phyloP scores from a whole-genome alignment of 2,329 filamentous ascomycete genomes.

The Sporothrix curviconia region DNA sequence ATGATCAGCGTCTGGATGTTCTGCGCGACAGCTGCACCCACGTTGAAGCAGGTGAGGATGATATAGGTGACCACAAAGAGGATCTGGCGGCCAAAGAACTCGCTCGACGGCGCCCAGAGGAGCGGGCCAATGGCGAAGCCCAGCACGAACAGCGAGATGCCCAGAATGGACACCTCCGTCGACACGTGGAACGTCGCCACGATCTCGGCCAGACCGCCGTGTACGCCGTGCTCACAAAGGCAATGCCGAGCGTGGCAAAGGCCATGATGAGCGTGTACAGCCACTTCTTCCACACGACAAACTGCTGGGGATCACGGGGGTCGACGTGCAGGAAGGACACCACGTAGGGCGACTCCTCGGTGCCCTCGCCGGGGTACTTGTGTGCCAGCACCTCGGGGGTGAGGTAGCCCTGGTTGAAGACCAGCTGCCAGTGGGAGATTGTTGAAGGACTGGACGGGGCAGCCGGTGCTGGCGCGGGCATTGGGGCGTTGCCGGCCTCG shows the following conservation, averaged over 20 bases:
- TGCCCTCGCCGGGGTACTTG: constrained; percentile 55
- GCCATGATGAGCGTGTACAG: constrained; percentile 56
- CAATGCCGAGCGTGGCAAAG: constrained; percentile 59
- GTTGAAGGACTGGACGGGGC: constrained; percentile 14
- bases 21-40: constrained; percentile 49
- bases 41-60: constrained; percentile 54
- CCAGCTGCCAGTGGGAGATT: constrained; percentile 43
- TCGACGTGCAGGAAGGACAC: constrained; percentile 61
- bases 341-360: constrained; percentile 58
- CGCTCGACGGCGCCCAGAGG: constrained; percentile 52
- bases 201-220: constrained; percentile 51
- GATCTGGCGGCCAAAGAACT: constrained; percentile 53
- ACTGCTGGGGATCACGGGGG: constrained; percentile 59
- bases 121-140: constrained; percentile 51
- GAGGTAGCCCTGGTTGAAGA: constrained; percentile 53
- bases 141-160: constrained; percentile 55
- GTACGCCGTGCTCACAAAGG: constrained; percentile 64
- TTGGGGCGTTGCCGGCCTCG: not conserved
- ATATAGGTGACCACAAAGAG: constrained; percentile 54
- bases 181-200: constrained; percentile 47
- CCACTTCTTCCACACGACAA: constrained; percentile 56
- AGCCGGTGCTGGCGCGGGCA: not conserved
- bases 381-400: constrained; percentile 50
- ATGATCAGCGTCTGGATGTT: constrained; percentile 55
- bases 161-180: constrained; percentile 50